Evolutionary conservation across 75 land plant genomes (phyloP), one percentile per base, ranked within the genome.

Genomic region (Pinus taeda): DNA sequence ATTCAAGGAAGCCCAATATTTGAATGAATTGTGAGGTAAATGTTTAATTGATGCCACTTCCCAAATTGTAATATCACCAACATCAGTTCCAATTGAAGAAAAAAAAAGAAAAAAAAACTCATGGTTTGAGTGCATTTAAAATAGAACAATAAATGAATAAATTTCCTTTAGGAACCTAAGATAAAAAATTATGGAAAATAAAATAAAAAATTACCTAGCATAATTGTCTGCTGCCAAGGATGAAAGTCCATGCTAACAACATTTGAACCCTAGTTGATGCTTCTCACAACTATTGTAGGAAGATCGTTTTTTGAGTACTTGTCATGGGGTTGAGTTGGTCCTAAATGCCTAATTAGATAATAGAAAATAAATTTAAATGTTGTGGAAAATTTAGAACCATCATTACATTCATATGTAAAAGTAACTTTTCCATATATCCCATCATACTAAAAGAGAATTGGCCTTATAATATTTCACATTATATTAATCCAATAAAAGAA

Each of bases 201-300:
- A 64, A 64, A 4, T 64, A 55, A 1, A 4, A 57, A 12, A n/a
- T 58, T 75, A 80, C 81, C 81, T 37, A 80, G 30, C 3, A 80
- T 36, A 36, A 75, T 55, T 65, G 64, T 62, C 62, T 80, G 81
- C 42, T 66, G 72, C 26, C 49, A 15, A 15, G 81, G 81, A 60
- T 80, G 81, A 74, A 95, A 95, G 81, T 95, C 98, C 96, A 95
- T 88, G 84, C 96, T 95, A 89, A 86, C 91, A 53, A 89, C 94
- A 87, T 73, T 79, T 55, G 98, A 89, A 30, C 94, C 96, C 57
- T 93, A 96, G 75, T 77, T 89, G 0, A 93, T 62, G 17, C 86
- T 81, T 39, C 90, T 71, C 21, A 87, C 83, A 57, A 88, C 87
- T 65, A 74, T 81, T 79, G 88, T 95, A 14, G 98, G 93, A 6